Evolutionary conservation across 192 early-diverging fungal genomes (phyloP), one percentile per base, ranked within the genome.

Genomic region (Helicostylum pulchrum): DNA sequence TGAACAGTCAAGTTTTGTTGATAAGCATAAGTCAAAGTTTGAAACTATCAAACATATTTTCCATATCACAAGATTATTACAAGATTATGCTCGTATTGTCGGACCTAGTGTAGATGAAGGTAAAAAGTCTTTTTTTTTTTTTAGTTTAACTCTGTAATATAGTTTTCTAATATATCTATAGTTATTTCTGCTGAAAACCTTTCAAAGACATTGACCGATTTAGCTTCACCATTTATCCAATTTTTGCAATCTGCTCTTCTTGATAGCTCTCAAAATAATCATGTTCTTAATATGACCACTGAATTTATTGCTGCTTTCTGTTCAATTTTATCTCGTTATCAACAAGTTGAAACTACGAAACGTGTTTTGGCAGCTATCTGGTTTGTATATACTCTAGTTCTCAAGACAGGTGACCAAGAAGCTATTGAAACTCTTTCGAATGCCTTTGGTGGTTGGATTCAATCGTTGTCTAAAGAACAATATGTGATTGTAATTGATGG

Each of bases 331-430:
- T 55, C 68, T 8, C 53, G 53, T 31, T 46, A 69, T 43, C 60
- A 66, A 20, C 17, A 64, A 36, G 15, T 42, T 23, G 53, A 54
- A 32, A 49, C 58, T 17, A 68, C 66, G 0, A 54, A 64, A 14
- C 61, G 52, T 8, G 51, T 52, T 19, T 14, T 73, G 7, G 61
- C 61, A 34, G 48, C 59, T 34, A 44, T 67, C 9, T 73, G 72
- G 72, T 64, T 68, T 60, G 61, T 68, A 52, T 72, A 72, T 72
- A 32, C 48, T 2, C 44, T 59, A 34, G 56, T 59, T 10, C 31
- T 42, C 11, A 21, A 54, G 3, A 42, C 36, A 12, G 21, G 45
- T 1, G 39, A 50, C 30, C 7, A 52, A 14, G 32, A 55, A 53
- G n/a, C 66, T 11, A 34, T 61, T 7, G 36, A 44, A 4, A 52